These are phyloP conservation scores for Ricinus communis DNA, from an alignment of 345 rosid species.

Conservation along the genomic window DNA sequence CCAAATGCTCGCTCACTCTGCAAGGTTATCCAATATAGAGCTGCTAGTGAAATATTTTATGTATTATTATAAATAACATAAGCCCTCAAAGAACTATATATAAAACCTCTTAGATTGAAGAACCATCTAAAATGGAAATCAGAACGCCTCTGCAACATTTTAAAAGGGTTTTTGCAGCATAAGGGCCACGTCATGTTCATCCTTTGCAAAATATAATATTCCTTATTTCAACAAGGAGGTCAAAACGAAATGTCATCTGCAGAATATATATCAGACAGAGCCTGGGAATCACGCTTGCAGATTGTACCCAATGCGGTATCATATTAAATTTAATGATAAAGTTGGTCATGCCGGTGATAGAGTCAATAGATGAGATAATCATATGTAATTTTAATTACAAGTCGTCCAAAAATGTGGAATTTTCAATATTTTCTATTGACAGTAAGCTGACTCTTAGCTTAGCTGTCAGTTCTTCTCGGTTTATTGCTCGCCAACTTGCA, in stretches of 20 bases:
- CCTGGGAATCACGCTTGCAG: constrained; percentile 4
- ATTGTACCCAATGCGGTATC: not conserved
- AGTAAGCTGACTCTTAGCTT: constrained; percentile 1
- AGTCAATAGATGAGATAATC: not conserved
- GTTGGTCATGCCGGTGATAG: not conserved
- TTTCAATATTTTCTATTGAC: not conserved
- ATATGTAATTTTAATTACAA: not conserved
- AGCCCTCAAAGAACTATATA: too few relatives aligned
- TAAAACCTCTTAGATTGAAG: too few relatives aligned
- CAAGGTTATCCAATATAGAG: too few relatives aligned
- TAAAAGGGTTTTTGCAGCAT: not conserved
- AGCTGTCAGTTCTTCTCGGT: not conserved
- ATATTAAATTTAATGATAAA: not conserved
- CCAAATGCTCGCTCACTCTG: too few relatives aligned
- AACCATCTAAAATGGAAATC: not conserved
- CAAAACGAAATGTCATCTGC: not conserved
- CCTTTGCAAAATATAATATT: not conserved
- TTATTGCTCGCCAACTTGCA: not conserved
- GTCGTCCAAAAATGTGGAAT: not conserved
- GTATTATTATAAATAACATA: too few relatives aligned
- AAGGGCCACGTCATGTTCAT: not conserved
- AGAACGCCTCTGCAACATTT: constrained; percentile 6
- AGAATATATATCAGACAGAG: not conserved
- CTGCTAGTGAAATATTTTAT: too few relatives aligned
- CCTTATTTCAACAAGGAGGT: not conserved